Percentiles rank a stretch among this genome's conserved stretches.
phyloP scores from a whole-genome alignment of 495 filamentous ascomycete genomes.

The Aspergillus incahuasiensis region DNA sequence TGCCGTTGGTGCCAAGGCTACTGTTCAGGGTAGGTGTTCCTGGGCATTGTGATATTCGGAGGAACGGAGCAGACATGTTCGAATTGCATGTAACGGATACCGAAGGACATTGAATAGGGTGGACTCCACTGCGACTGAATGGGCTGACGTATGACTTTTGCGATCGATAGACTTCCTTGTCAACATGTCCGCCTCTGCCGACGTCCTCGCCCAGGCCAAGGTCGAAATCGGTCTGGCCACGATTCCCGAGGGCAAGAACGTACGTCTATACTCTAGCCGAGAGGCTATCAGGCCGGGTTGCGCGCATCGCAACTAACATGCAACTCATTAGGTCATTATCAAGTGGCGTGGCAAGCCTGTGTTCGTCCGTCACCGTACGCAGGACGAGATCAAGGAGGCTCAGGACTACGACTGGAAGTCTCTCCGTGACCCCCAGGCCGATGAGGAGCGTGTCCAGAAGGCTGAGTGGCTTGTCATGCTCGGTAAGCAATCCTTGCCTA shows the following conservation, averaged over 20 bases:
- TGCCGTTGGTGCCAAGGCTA: constrained; percentile 91
- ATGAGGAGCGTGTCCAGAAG: constrained; percentile 92
- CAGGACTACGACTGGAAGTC: constrained; percentile 67
- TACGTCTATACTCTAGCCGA: constrained; percentile 41
- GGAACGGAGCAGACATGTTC: not conserved
- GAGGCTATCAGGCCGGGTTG: not conserved
- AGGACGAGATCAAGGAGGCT: constrained; percentile 80
- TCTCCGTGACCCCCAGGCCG: constrained; percentile 86
- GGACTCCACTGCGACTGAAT: not conserved
- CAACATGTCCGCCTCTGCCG: constrained; percentile 99
- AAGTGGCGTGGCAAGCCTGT: constrained; percentile 99
- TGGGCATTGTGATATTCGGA: constrained; percentile 4
- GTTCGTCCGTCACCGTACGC: constrained; percentile 98
- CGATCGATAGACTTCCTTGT: constrained; percentile 83
- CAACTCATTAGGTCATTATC: constrained; percentile 75
- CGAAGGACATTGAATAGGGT: constrained; percentile 1
- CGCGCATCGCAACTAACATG: constrained; percentile 10
- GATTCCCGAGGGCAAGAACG: constrained; percentile 99
- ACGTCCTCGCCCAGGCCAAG: constrained; percentile 98
- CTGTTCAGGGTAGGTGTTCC: constrained; percentile 78
- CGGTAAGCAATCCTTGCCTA: constrained; percentile 47
- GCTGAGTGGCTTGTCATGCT: constrained; percentile 99
- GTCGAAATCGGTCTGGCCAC: constrained; percentile 89
- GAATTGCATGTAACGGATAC: no score
- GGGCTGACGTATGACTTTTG: constrained; percentile 22